A percentile compares a stretch with the other conserved stretches of the same genome.
These are phyloP conservation scores for Pleurotus sapidus DNA, from an alignment of 768 basidiomycete species.

Conservation along the genomic window DNA sequence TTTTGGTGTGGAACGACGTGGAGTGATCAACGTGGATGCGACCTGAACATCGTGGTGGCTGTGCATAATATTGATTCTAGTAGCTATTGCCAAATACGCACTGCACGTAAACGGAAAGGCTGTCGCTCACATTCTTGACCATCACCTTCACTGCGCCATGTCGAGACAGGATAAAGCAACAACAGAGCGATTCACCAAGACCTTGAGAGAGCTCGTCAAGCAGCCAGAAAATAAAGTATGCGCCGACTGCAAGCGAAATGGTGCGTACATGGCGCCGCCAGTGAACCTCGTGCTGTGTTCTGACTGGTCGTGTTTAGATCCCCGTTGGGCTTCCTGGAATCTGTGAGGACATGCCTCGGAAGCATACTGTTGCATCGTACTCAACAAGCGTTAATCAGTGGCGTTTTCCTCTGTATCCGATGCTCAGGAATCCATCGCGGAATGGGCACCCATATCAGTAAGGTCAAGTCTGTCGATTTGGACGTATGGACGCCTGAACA, in stretches of 20 bases:
- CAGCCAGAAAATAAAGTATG: conserved; percentile 90
- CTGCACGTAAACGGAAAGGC: not conserved
- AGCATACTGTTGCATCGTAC: not conserved
- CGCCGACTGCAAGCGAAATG: conserved; percentile 96
- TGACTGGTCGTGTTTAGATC: conserved; percentile 51
- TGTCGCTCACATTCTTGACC: no score
- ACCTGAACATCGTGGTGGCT: not conserved
- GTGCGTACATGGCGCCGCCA: conserved; percentile 39
- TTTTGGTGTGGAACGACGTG: not conserved
- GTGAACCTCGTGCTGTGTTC: not conserved
- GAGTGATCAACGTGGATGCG: not conserved
- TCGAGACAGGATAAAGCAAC: conserved; percentile 79
- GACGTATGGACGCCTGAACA: conserved; percentile 98
- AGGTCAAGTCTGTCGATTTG: conserved; percentile 95
- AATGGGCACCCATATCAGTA: conserved; percentile 98
- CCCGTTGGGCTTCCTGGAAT: conserved; percentile 98
- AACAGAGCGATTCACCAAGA: conserved; percentile 74
- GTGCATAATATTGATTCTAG: not conserved
- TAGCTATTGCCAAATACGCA: not conserved
- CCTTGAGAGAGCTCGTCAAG: conserved; percentile 85
- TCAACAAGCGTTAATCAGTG: conserved; percentile 39
- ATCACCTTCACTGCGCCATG: conserved; percentile 21
- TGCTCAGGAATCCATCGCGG: conserved; percentile 97
- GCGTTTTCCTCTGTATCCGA: conserved; percentile 93
- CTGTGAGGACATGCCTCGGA: conserved; percentile 46